Evolutionary conservation across 306 rosid genomes (phyloP).

Genomic region (Castanopsis chinensis): DNA sequence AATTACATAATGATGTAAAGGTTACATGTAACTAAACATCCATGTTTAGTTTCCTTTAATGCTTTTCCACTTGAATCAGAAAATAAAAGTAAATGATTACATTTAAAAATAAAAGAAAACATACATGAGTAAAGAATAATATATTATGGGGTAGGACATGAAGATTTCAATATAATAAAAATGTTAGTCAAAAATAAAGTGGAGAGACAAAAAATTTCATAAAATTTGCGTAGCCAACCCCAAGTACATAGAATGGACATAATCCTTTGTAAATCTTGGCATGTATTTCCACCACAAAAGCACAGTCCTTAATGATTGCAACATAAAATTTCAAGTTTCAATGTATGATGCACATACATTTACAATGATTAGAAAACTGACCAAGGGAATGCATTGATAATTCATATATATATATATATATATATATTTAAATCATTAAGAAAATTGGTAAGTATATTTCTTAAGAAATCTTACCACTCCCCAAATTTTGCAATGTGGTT

Average conservation of each 20-base stretch:
- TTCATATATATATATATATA: neutral
- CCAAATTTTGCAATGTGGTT: constrained; percentile 17
- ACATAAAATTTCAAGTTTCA: constrained; percentile 14
- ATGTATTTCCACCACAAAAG: neutral
- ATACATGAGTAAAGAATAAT: neutral
- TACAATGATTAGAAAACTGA: constrained; percentile 11
- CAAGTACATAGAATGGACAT: neutral
- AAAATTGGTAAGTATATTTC: constrained; percentile 15
- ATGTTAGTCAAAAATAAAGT: neutral
- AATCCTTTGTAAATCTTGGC: neutral
- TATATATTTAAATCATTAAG: constrained; percentile 4
- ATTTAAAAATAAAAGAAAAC: neutral
- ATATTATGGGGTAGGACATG: neutral
- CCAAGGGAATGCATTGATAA: too few species aligned
- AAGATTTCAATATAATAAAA: neutral
- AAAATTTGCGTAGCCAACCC: neutral
- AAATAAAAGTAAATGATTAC: too few species aligned
- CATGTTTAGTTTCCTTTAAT: neutral
- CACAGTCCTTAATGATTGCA: neutral
- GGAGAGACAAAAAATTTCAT: neutral
- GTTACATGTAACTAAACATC: neutral
- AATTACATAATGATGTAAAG: neutral
- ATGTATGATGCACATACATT: constrained; percentile 3
- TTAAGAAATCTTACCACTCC: constrained; percentile 21
- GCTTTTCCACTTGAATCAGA: too few species aligned